phyloP scores from a whole-genome alignment of 257 asterid genomes.

The Capsicum pubescens region DNA sequence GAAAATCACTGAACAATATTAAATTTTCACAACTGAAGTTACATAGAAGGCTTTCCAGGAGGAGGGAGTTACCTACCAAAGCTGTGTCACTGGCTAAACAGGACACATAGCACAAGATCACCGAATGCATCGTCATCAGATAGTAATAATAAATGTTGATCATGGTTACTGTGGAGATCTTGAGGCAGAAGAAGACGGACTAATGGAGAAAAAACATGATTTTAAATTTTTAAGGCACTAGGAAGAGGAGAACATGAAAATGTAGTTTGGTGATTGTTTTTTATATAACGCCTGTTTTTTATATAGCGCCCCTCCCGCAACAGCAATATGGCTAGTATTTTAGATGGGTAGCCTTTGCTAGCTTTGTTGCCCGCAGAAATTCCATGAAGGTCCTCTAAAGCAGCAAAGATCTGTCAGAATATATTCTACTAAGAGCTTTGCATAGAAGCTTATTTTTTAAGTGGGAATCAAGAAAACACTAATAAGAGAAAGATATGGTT shows the following conservation, averaged over 20 bases:
- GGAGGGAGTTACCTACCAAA: background rate
- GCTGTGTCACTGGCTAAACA: conserved; percentile 13
- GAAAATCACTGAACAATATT: background rate
- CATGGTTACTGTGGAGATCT: background rate
- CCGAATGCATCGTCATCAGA: background rate
- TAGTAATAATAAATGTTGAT: background rate
- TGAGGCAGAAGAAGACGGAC: background rate
- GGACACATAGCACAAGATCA: background rate
- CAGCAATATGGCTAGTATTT: background rate
- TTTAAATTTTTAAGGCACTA: background rate
- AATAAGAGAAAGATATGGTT: background rate
- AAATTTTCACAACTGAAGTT: background rate
- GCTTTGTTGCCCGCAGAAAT: background rate
- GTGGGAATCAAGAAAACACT: background rate
- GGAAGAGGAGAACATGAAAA: background rate
- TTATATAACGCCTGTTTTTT: background rate
- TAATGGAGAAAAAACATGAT: background rate
- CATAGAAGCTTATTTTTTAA: background rate
- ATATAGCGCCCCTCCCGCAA: background rate
- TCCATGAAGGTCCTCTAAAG: background rate
- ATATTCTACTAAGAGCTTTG: background rate
- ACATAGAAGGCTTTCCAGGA: background rate
- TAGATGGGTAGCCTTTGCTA: background rate
- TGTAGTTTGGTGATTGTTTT: background rate
- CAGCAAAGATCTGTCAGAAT: conserved; percentile 8